Evolutionary conservation across 1,139 yeast genomes (phyloP), one percentile per base, ranked within the genome.

Genomic region (Taphrina betulina): DNA sequence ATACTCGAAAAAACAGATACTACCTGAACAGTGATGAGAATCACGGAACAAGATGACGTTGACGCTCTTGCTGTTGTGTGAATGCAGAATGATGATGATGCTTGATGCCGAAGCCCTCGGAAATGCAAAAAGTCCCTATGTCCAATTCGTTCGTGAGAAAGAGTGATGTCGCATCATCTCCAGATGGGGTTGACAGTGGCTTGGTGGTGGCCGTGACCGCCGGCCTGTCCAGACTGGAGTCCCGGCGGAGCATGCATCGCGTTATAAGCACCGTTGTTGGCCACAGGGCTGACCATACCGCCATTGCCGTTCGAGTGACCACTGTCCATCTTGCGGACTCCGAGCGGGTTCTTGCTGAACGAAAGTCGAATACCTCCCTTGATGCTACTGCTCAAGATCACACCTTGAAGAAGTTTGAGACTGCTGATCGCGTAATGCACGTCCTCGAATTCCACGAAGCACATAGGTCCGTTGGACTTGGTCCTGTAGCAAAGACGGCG

Each of bases 401-500:
- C 78, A 14, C 98, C 98, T 68, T 92, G 92, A 57, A 92, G 74
- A 70, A 89, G 96, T 34, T 95, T 95, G 62, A 92, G 76, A 0
- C 97, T 96, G 64, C 89, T 77, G 0, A 97, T 89, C 2, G 98
- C 98, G 69, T 80, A 87, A 1, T 86, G 83, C 51, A 92, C 95
- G 69, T 90, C 96, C 64, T 92, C 97, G 74, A 92, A 92, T 72
- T 92, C 98, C 57, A 92, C 98, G 77, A 92, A 92, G 71, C 98
- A 92, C 97, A 92, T 92, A 55, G 98, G 98, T 1, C 98, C 98
- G 61, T 74, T 74, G 54, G 73, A 73, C 66, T 74, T 74, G 43
- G 76, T 73, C 63, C 96, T 79, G 75, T 92, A 92, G 35, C 95
- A 86, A 57, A 92, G 76, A 58, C 98, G 76, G 68, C 95, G 83